Evolutionary conservation across 169 alveolate species (phyloP).

Genomic region (Babesia bovis): DNA sequence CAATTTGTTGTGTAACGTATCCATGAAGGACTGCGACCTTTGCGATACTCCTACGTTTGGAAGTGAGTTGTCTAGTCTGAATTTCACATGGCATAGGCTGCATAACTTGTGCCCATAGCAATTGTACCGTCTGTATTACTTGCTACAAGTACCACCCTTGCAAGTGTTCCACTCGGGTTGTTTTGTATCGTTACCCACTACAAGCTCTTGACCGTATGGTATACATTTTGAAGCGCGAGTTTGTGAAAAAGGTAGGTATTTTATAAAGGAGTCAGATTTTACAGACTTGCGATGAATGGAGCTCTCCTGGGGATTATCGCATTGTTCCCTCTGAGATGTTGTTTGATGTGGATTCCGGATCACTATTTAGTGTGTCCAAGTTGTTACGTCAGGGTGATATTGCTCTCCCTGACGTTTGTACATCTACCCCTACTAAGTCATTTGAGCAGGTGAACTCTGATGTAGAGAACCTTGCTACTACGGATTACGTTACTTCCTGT

Average conservation of each 20-base stretch:
- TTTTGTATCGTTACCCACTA: conserved; percentile 60
- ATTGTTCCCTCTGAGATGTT: not conserved
- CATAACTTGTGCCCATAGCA: conserved; percentile 37
- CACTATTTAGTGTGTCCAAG: conserved; percentile 3
- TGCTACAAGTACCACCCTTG: conserved; percentile 57
- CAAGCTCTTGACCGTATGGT: conserved; percentile 29
- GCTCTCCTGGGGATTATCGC: not conserved
- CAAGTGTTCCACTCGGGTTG: conserved; percentile 40
- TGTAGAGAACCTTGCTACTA: conserved; percentile 9
- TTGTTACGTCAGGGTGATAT: not conserved
- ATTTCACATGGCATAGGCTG: conserved; percentile 17
- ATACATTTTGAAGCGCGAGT: not conserved
- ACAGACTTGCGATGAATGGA: conserved; percentile 2
- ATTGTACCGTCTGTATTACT: conserved; percentile 46
- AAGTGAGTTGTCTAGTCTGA: conserved; percentile 5
- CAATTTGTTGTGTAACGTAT: conserved; percentile 20
- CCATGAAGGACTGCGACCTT: conserved; percentile 64
- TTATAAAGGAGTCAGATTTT: not conserved
- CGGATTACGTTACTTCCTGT: conserved; percentile 1
- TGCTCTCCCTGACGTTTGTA: not conserved
- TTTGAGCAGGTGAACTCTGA: not conserved
- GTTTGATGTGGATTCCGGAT: conserved; percentile 2
- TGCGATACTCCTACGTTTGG: conserved; percentile 67
- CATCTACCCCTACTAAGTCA: not conserved
- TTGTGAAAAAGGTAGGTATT: not conserved